Evolutionary conservation across 768 basidiomycete species (phyloP).

Genomic region (Trametes elegans): DNA sequence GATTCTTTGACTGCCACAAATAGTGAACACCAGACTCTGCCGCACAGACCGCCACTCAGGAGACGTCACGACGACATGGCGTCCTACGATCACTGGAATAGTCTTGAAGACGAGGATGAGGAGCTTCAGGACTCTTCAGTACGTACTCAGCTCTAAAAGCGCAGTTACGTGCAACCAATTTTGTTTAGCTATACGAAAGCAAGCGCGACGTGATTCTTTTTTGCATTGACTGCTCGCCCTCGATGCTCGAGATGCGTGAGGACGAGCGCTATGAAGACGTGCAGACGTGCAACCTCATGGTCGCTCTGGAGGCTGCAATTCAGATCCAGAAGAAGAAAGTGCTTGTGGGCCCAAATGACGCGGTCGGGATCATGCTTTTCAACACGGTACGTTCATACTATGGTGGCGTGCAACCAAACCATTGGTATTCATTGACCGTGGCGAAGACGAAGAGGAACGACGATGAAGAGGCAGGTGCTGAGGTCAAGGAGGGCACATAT

Average conservation of each 20-base stretch:
- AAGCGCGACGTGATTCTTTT: slow-evolving; percentile 90
- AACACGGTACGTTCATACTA: slow-evolving; percentile 70
- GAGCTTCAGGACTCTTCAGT: slow-evolving; percentile 74
- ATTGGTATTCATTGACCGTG: neutral
- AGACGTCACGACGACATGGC: slow-evolving; percentile 43
- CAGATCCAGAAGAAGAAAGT: slow-evolving; percentile 91
- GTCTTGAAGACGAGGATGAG: slow-evolving; percentile 75
- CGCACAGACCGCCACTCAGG: neutral
- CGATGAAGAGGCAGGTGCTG: slow-evolving; percentile 40
- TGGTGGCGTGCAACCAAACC: neutral
- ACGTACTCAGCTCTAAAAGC: slow-evolving; percentile 1
- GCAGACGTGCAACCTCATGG: slow-evolving; percentile 73
- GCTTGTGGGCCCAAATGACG: slow-evolving; percentile 82
- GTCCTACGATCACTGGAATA: slow-evolving; percentile 79
- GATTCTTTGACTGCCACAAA: too few relatives aligned
- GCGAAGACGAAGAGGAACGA: slow-evolving; percentile 36
- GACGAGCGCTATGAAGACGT: slow-evolving; percentile 63
- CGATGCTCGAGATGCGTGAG: slow-evolving; percentile 77
- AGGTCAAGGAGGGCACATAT: slow-evolving; percentile 68
- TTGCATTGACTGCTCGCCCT: slow-evolving; percentile 89
- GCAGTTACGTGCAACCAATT: neutral
- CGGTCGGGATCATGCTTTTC: slow-evolving; percentile 87
- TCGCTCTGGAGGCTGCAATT: slow-evolving; percentile 79
- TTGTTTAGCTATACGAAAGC: slow-evolving; percentile 59
- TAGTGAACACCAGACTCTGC: neutral